Percentiles rank a stretch among this genome's conserved stretches.
Evolutionary conservation across 1,284 basidiomycete genomes (phyloP).

Genomic region (Boletellus deceptivus): DNA sequence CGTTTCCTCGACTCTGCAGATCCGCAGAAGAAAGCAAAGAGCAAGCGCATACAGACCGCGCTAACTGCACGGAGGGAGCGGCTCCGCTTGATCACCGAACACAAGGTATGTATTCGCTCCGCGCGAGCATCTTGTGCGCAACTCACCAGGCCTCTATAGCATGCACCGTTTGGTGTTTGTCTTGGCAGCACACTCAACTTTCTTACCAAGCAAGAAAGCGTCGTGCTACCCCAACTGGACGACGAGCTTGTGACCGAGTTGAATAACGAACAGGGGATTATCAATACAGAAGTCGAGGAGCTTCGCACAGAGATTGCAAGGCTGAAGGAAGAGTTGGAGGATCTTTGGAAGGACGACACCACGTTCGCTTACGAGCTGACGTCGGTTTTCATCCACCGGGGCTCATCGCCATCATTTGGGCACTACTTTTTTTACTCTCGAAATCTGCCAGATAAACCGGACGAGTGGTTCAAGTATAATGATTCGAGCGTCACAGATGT

Average conservation of each 20-base stretch:
- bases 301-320: conserved; percentile 53
- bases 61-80: conserved; percentile 65
- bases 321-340: conserved; percentile 73
- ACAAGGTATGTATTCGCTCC: conserved; percentile 51
- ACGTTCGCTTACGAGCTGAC: conserved; percentile 86
- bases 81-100: conserved; percentile 63
- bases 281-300: conserved; percentile 61
- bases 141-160: conserved; percentile 36
- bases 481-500: conserved; percentile 80
- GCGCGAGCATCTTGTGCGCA: not conserved
- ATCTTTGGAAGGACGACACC: conserved; percentile 71
- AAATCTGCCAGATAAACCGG: conserved; percentile 69
- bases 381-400: conserved; percentile 95
- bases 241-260: conserved; percentile 52
- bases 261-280: conserved; percentile 48
- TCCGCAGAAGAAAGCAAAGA: conserved; percentile 64
- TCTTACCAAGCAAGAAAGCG: conserved; percentile 45
- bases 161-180: conserved; percentile 53
- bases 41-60: conserved; percentile 67
- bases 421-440: conserved; percentile 91
- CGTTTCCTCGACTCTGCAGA: conserved; percentile 84
- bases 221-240: conserved; percentile 49
- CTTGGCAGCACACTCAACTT: conserved; percentile 56
- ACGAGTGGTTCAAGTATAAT: conserved; percentile 95
- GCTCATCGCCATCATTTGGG: conserved; percentile 78